Percentiles rank a stretch among this genome's conserved stretches.
Conservation (phyloP, 169 alveolate species). For the Perkinsus chesapeaki region DNA sequence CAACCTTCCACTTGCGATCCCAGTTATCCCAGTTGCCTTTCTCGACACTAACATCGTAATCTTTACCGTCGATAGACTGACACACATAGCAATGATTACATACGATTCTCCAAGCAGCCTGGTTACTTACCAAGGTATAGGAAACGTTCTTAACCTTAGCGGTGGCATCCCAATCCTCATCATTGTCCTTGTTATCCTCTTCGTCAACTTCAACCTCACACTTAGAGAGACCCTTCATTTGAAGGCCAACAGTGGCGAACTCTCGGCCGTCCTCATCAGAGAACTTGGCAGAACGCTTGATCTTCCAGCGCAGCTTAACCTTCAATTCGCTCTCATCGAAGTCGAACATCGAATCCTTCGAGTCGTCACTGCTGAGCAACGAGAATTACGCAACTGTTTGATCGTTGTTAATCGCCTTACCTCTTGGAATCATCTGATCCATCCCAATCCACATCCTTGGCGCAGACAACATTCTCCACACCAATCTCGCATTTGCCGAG, state of each 20-base stretch:
- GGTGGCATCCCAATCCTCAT: neutral
- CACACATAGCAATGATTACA: neutral
- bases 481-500: neutral
- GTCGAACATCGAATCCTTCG: neutral
- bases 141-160: neutral
- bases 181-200: neutral
- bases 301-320: neutral
- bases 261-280: neutral
- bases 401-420: neutral
- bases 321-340: neutral
- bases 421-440: neutral
- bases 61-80: neutral
- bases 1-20: neutral
- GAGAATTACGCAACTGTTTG: neutral
- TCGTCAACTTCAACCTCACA: neutral
- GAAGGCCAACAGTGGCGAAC: neutral
- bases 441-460: neutral
- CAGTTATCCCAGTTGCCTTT: neutral
- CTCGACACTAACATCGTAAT: neutral
- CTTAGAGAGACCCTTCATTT: neutral
- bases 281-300: conserved; percentile 1
- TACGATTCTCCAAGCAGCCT: neutral
- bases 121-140: neutral
- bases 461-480: neutral
- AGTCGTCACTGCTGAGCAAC: neutral